These are phyloP conservation scores for Arachis hypogaea DNA, from an alignment of 306 rosid genomes.

Conservation along the genomic window DNA sequence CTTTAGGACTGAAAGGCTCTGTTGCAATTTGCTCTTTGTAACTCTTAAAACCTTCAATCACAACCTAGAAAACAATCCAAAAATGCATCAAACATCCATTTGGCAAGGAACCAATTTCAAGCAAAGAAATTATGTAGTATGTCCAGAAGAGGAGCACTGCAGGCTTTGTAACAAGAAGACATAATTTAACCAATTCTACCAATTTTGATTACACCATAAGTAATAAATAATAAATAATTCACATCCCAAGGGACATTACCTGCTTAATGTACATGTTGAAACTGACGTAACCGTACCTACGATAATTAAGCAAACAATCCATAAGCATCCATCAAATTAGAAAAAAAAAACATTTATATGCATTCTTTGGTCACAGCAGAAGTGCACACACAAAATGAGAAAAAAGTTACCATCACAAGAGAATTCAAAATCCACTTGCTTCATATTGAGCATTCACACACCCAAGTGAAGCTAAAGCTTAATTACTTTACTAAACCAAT, in stretches of 20 bases:
- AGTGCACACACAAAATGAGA: neutral
- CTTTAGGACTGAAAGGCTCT: slow-evolving; percentile 94
- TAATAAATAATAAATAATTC: too few relatives aligned
- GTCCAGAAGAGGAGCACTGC: neutral
- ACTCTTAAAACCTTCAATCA: slow-evolving; percentile 97
- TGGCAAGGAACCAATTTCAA: slow-evolving; percentile 13
- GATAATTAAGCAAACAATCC: slow-evolving; percentile 27
- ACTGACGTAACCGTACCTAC: slow-evolving; percentile 47
- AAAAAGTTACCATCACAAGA: neutral
- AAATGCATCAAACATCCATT: slow-evolving; percentile 25
- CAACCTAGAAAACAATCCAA: slow-evolving; percentile 50
- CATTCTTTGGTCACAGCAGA: neutral
- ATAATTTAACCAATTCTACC: neutral
- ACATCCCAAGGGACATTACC: slow-evolving; percentile 52
- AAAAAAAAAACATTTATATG: neutral
- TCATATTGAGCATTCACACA: slow-evolving; percentile 1
- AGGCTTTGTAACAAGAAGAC: neutral
- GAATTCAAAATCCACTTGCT: slow-evolving; percentile 10
- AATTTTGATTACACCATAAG: neutral
- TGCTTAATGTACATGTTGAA: slow-evolving; percentile 91
- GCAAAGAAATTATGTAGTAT: slow-evolving; percentile 7
- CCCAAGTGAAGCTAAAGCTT: neutral
- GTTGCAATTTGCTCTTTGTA: slow-evolving; percentile 90
- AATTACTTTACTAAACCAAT: neutral
- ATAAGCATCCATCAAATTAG: slow-evolving; percentile 32